Conservation (phyloP, 1,284 basidiomycete species). For the Boletus nobilissimus region DNA sequence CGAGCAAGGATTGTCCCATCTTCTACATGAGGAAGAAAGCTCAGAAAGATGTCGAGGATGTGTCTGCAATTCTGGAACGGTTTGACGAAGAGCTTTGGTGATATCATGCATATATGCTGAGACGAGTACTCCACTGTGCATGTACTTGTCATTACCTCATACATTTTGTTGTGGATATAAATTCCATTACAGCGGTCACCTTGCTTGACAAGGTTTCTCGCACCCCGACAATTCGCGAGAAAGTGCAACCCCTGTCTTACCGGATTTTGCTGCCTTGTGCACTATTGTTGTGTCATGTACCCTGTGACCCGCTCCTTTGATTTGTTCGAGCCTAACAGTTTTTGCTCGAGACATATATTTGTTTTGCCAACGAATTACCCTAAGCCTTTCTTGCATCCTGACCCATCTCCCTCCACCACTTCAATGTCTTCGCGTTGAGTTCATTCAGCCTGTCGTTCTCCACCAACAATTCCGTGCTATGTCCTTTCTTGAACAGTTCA, state of each 20-base stretch:
- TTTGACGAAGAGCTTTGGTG: conserved; percentile 82
- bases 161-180: not conserved
- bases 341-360: too few relatives aligned
- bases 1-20: conserved; percentile 97
- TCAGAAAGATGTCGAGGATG: conserved; percentile 94
- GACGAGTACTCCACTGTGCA: not conserved
- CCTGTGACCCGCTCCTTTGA: too few relatives aligned
- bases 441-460: not conserved
- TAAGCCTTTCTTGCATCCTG: too few relatives aligned
- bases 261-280: too few relatives aligned
- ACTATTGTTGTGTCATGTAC: too few relatives aligned
- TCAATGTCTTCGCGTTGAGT: not conserved
- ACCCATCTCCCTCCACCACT: not conserved
- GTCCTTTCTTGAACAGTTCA: not conserved
- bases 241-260: too few relatives aligned
- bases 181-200: too few relatives aligned
- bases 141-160: not conserved
- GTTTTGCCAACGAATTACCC: too few relatives aligned
- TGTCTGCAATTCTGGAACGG: conserved; percentile 78
- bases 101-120: conserved; percentile 3
- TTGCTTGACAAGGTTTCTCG: too few relatives aligned
- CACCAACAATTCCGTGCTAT: not conserved
- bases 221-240: too few relatives aligned
- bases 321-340: too few relatives aligned
- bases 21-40: conserved; percentile 98